These are phyloP conservation scores for Phlyctochytrium planicorne DNA, from an alignment of 192 early-diverging fungal genomes.

Conservation along the genomic window DNA sequence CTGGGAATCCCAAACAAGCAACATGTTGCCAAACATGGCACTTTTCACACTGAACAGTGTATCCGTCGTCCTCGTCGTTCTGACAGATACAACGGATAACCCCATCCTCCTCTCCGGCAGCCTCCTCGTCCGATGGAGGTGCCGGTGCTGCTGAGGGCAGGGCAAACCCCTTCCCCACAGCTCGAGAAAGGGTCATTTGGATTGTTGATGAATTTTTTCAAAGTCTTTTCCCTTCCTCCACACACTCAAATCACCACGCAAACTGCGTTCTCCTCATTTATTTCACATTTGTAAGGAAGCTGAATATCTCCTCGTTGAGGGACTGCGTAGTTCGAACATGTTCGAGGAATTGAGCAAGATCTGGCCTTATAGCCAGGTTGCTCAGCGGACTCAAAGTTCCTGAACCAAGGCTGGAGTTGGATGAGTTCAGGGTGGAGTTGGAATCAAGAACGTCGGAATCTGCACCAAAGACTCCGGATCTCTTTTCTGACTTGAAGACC, in stretches of 20 bases:
- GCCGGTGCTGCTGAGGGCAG: background rate
- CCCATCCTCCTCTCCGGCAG: slow-evolving; percentile 72
- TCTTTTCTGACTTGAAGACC: slow-evolving; percentile 22
- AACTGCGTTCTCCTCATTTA: too few relatives aligned
- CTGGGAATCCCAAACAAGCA: slow-evolving; percentile 73
- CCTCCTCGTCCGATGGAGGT: slow-evolving; percentile 31
- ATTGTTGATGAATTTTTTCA: too few relatives aligned
- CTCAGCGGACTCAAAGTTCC: too few relatives aligned
- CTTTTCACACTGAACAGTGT: slow-evolving; percentile 93
- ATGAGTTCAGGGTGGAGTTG: too few relatives aligned
- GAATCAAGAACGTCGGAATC: too few relatives aligned
- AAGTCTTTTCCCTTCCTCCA: too few relatives aligned
- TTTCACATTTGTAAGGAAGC: background rate
- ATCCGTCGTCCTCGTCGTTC: slow-evolving; percentile 91
- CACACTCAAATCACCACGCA: too few relatives aligned
- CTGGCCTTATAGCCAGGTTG: too few relatives aligned
- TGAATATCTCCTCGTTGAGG: slow-evolving; percentile 1
- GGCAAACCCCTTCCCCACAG: too few relatives aligned
- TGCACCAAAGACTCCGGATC: slow-evolving; percentile 5
- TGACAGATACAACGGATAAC: slow-evolving; percentile 95
- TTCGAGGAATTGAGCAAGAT: background rate
- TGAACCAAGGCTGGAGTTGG: background rate
- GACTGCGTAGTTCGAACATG: background rate
- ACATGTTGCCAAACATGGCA: slow-evolving; percentile 96
- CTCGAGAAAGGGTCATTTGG: too few relatives aligned